Conservation (phyloP, 2,329 filamentous ascomycete species). For the Alternaria triticina region DNA sequence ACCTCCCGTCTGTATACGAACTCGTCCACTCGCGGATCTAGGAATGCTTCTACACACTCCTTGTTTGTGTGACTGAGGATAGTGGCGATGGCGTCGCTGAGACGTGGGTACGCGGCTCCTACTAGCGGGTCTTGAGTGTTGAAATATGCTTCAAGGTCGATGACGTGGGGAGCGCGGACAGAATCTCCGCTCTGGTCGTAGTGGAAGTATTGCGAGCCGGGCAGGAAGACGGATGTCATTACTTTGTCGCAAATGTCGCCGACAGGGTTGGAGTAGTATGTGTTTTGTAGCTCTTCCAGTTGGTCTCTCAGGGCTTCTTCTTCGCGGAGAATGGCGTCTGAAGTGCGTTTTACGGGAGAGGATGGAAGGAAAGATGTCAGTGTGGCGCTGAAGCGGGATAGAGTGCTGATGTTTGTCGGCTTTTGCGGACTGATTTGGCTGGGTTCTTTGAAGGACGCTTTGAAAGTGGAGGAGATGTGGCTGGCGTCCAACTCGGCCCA, state of each 20-base stretch:
- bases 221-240: neutral
- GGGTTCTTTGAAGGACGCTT: slow-evolving; percentile 6
- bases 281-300: slow-evolving; percentile 1
- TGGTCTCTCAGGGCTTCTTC: neutral
- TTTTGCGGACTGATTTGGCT: neutral
- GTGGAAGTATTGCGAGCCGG: neutral
- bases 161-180: neutral
- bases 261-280: slow-evolving; percentile 5
- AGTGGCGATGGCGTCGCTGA: slow-evolving; percentile 23
- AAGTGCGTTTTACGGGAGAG: neutral
- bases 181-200: neutral
- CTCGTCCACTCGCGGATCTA: slow-evolving; percentile 11
- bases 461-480: slow-evolving; percentile 9
- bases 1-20: slow-evolving; percentile 23
- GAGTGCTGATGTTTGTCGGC: neutral
- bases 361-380: neutral
- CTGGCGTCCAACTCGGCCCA: slow-evolving; percentile 11
- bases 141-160: slow-evolving; percentile 12
- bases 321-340: neutral
- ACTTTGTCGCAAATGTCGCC: slow-evolving; percentile 14
- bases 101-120: slow-evolving; percentile 11
- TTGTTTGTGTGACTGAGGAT: slow-evolving; percentile 16
- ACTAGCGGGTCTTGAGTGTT: neutral
- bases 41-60: slow-evolving; percentile 17
- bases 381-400: slow-evolving; percentile 1